Evolutionary conservation across 305 asterid species (phyloP).

Genomic region (Rubia peregrina): DNA sequence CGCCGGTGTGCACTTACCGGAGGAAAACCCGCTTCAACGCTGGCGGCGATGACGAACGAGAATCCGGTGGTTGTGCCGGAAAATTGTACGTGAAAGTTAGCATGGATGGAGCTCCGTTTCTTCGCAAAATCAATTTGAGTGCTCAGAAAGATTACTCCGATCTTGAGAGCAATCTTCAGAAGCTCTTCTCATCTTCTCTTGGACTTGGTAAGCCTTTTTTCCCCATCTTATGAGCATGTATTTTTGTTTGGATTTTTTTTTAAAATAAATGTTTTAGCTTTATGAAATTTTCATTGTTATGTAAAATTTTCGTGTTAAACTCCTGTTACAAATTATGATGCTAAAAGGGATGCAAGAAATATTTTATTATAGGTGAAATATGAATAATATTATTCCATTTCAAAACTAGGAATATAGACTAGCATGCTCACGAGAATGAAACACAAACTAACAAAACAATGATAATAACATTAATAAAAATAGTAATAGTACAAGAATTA

Average conservation of each 20-base stretch:
- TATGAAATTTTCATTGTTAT: too few relatives aligned
- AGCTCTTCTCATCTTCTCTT: slow-evolving; percentile 43
- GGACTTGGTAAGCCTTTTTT: slow-evolving; percentile 42
- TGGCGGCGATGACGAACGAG: background rate
- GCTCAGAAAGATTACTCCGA: slow-evolving; percentile 38
- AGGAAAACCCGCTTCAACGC: slow-evolving; percentile 33
- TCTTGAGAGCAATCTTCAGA: slow-evolving; percentile 47
- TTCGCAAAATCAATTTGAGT: slow-evolving; percentile 64
- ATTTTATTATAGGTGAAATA: too few relatives aligned
- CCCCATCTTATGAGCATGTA: background rate
- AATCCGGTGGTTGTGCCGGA: slow-evolving; percentile 16
- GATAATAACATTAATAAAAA: too few relatives aligned
- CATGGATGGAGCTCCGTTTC: slow-evolving; percentile 86
- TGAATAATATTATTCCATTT: too few relatives aligned
- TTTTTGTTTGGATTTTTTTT: background rate
- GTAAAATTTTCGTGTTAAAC: too few relatives aligned
- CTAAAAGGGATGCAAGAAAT: too few relatives aligned
- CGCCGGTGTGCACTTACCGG: slow-evolving; percentile 65
- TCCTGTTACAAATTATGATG: too few relatives aligned
- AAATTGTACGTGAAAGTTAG: slow-evolving; percentile 70
- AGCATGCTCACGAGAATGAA: too few relatives aligned
- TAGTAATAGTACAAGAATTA: too few relatives aligned
- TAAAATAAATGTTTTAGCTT: too few relatives aligned
- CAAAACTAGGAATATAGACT: too few relatives aligned
- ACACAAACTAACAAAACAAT: too few relatives aligned